Evolutionary conservation across 2,329 filamentous ascomycete species (phyloP), one percentile per base, ranked within the genome.

Genomic region (Ophiostoma pallidulum): DNA sequence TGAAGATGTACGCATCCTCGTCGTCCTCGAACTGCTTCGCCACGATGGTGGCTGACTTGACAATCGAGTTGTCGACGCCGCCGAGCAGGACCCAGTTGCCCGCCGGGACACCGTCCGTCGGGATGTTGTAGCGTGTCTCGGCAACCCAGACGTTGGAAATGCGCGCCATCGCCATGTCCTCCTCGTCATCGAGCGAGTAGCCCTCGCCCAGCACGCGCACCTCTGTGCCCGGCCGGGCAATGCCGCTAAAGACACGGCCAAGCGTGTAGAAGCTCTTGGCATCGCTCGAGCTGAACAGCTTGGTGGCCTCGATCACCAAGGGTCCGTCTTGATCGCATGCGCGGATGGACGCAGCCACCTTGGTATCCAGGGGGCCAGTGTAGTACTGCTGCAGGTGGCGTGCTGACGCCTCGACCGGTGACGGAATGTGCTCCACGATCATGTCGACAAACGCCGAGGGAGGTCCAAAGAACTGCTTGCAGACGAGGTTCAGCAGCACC

Each of bases 31-130:
- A 74, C 55, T 81, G 84, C 33, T 80, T 78, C 2, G 88, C 80
- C 26, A 98, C 80, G 41, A 98, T 75, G 0, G 92, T 98, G 8
- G 92, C 92, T 3, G 89, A 91, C 67, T 98, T 98, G 67, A 97
- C 88, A 58, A 98, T 97, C 4, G 90, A 96, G 64, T 97, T 97
- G 69, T 97, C 91, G 24, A 98, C 82, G 13, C 91, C 92, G 47
- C 86, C 82, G 14, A 98, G 74, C n/a, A 98, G 70, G 13, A 94
- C 91, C 73, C 88, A 86, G 61, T 94, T 96, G 37, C 92, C 92
- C 1, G 92, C 92, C 6, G 92, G 92, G 22, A 98, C 82, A 42
- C 92, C 92, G 56, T 89, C 88, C 0, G 87, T 90, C 3, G 88
- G 81, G 40, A 98, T 85, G 56, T 90, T 95, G 68, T 98, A 98